Evolutionary conservation across 2,329 filamentous ascomycete species (phyloP).

Genomic region (Beauveria pseudobassiana): DNA sequence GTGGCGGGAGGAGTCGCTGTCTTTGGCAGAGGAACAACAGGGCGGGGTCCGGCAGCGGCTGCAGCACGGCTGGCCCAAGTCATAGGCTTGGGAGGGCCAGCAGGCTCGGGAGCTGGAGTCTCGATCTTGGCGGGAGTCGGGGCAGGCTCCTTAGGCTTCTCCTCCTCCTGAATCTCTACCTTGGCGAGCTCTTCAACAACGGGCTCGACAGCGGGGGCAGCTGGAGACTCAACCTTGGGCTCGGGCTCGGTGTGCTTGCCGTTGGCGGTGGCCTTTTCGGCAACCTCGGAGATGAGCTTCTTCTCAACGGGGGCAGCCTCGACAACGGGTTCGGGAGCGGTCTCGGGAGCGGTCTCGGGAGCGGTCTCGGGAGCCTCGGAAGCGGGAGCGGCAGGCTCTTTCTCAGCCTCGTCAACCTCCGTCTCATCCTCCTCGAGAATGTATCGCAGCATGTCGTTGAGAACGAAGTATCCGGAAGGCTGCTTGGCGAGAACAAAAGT

Average conservation of each 20-base stretch:
- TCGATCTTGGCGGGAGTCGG: conserved; percentile 38
- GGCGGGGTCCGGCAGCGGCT: conserved; percentile 48
- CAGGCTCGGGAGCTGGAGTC: conserved; percentile 41
- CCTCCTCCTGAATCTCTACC: conserved; percentile 48
- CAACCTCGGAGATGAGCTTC: conserved; percentile 21
- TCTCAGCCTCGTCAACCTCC: conserved; percentile 38
- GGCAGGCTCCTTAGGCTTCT: conserved; percentile 59
- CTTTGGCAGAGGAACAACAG: conserved; percentile 50
- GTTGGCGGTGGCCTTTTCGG: conserved; percentile 18
- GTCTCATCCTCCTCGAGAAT: conserved; percentile 79
- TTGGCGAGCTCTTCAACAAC: conserved; percentile 44
- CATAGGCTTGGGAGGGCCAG: conserved; percentile 50
- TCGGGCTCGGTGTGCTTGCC: conserved; percentile 11
- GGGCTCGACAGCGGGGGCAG: conserved; percentile 15
- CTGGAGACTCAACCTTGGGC: conserved; percentile 16
- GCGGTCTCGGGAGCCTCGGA: conserved; percentile 21
- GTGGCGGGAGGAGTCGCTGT: conserved; percentile 44
- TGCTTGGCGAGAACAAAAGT: conserved; percentile 96
- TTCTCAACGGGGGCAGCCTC: conserved; percentile 16
- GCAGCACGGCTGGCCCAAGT: conserved; percentile 67
- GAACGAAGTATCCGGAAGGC: conserved; percentile 93
- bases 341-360: conserved; percentile 16
- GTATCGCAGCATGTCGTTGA: conserved; percentile 97
- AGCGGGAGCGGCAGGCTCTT: conserved; percentile 28
- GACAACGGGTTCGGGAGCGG: conserved; percentile 18